Percentiles rank a stretch among this genome's conserved stretches.
Evolutionary conservation across 2,329 filamentous ascomycete species (phyloP).

Genomic region (Colletotrichum neosansevieriae): DNA sequence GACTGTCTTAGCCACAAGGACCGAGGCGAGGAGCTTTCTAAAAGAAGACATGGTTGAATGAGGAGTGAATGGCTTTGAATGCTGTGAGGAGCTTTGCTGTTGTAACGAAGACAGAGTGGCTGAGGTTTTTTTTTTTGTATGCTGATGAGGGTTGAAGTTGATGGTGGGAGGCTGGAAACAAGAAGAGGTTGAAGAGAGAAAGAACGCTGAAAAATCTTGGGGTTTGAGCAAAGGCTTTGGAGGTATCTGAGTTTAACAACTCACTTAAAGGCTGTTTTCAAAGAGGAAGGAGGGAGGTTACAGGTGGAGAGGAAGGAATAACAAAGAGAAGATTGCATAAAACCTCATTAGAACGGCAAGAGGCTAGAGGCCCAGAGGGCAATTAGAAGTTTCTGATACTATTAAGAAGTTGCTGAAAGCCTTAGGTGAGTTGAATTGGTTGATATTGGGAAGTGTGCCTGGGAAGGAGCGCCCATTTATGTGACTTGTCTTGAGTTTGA

Average conservation of each 20-base stretch:
- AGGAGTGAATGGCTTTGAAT: background rate
- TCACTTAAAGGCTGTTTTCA: background rate
- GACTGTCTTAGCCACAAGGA: background rate
- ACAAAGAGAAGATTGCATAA: too few relatives aligned
- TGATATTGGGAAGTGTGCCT: background rate
- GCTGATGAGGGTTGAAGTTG: background rate
- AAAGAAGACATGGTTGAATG: background rate
- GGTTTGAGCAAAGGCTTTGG: too few relatives aligned
- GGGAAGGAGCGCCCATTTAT: background rate
- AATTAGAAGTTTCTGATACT: too few relatives aligned
- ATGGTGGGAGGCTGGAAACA: background rate
- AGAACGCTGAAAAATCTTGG: background rate
- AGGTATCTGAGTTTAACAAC: too few relatives aligned
- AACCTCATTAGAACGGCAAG: too few relatives aligned
- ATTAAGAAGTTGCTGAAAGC: too few relatives aligned
- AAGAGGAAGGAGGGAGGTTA: background rate
- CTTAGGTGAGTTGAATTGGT: too few relatives aligned
- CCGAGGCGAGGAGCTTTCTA: background rate
- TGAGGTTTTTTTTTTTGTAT: too few relatives aligned
- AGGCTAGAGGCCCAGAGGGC: too few relatives aligned
- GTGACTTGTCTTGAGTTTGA: background rate
- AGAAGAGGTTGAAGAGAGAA: background rate
- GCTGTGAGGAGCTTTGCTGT: background rate
- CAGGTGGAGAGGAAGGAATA: background rate
- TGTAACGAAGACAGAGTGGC: background rate